Evolutionary conservation across 495 filamentous ascomycete species (phyloP), one percentile per base, ranked within the genome.

Genomic region (Daldinia loculata): DNA sequence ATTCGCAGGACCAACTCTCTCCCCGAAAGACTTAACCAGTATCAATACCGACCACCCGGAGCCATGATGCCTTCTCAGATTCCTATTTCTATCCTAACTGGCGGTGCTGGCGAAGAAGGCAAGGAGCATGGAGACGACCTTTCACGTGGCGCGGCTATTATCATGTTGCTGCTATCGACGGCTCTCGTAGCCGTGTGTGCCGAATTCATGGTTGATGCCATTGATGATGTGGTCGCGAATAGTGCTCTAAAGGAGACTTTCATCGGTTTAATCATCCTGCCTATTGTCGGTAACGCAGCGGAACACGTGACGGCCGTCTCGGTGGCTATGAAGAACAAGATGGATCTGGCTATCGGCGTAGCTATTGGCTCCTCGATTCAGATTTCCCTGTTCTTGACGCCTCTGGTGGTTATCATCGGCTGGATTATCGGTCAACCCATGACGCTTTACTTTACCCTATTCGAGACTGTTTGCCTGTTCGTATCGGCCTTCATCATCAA

Each of bases 281-380:
- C 94, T 22, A 94, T 97, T 66, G 92, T 97, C 11, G 93, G 93
- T 62, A 97, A 97, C 71, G 93, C 94, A 0, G 94, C 93, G 0
- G 93, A 97, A 82, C 93, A 97, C 83, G 91, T 95, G 6, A 97
- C 93, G 1, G 92, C 94, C 1, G 91, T 97, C 39, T 92, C 89
- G 27, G 93, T 97, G 7, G 93, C 94, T 6, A 86, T 87, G 69
- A 97, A 97, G 84, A 97, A 97, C 81, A 97, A 97, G 83, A 96
- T 97, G 93, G 93, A 97, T 82, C 83, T 97, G 29, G 90, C 94
- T 0, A 96, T 97, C 69, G 93, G 92, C 72, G 92, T 97, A 27
- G 93, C 93, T 4, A 89, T 97, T 19, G 94, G 94, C 14, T 91
- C 88, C 55, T 93, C 90, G 69, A 96, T 97, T 75, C 94, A 97